Conservation (phyloP, 306 rosid species). For the Sindora glabra region DNA sequence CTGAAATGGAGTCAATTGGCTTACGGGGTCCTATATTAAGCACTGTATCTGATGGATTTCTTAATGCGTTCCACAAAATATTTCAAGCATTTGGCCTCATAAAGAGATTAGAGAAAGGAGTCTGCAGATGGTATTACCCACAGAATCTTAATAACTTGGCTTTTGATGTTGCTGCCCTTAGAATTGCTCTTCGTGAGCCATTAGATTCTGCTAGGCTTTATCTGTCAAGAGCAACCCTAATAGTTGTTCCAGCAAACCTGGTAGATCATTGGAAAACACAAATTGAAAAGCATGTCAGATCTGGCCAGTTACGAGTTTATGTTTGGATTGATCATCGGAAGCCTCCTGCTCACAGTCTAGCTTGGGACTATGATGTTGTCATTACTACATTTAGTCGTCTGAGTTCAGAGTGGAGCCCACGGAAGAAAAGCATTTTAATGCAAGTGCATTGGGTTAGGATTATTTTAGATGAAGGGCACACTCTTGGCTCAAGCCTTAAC, state of each 20-base stretch:
- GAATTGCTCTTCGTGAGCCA: conserved; percentile 63
- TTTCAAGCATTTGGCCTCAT: conserved; percentile 80
- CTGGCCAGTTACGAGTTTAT: conserved; percentile 63
- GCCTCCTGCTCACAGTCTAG: conserved; percentile 81
- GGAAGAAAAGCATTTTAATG: conserved; percentile 59
- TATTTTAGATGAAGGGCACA: conserved; percentile 96
- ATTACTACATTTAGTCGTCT: conserved; percentile 87
- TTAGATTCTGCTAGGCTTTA: conserved; percentile 70
- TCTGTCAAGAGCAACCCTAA: conserved; percentile 84
- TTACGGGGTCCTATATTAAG: conserved; percentile 59
- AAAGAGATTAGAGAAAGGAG: conserved; percentile 61
- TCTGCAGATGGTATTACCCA: conserved; percentile 71
- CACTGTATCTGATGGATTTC: conserved; percentile 28
- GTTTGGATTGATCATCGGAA: conserved; percentile 66
- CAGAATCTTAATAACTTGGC: conserved; percentile 59
- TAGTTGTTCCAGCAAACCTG: conserved; percentile 90
- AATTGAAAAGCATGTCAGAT: conserved; percentile 78
- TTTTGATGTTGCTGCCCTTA: conserved; percentile 84
- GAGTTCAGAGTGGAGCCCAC: conserved; percentile 90
- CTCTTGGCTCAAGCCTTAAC: conserved; percentile 89
- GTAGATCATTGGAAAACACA: conserved; percentile 92
- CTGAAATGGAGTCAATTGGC: conserved; percentile 77
- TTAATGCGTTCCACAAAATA: conserved; percentile 48
- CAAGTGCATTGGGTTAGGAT: conserved; percentile 95
- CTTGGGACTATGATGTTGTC: conserved; percentile 95